Evolutionary conservation across 2,329 filamentous ascomycete genomes (phyloP).

Genomic region (Diaporthe velutina): DNA sequence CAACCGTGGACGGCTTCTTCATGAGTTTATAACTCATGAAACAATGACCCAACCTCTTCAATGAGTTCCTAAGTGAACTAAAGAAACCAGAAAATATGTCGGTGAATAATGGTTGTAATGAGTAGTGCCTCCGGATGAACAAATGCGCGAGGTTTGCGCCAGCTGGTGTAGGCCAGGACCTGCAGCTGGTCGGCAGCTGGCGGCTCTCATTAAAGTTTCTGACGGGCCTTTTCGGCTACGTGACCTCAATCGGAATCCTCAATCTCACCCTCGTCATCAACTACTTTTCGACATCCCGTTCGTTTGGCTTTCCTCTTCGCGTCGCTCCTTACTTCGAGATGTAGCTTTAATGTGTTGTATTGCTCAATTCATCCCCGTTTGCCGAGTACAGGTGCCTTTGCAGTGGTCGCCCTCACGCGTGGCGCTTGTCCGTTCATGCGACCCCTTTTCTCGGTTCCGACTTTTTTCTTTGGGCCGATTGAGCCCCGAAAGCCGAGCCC

Average conservation of each 20-base stretch:
- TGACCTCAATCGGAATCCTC: slow-evolving; percentile 22
- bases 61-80: background rate
- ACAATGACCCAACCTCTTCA: too few species aligned
- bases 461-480: slow-evolving; percentile 15
- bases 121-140: too few species aligned
- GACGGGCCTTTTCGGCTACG: slow-evolving; percentile 26
- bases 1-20: too few species aligned
- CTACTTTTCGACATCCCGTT: slow-evolving; percentile 1
- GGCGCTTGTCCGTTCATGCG: slow-evolving; percentile 28
- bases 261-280: slow-evolving; percentile 17
- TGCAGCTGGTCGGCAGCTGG: background rate
- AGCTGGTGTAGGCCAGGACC: accelerated
- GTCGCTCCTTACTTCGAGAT: slow-evolving; percentile 23
- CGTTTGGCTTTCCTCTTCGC: slow-evolving; percentile 9
- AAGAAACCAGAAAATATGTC: background rate
- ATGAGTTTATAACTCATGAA: too few species aligned
- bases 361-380: background rate
- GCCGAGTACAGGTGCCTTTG: background rate
- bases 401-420: background rate
- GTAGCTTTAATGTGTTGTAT: slow-evolving; percentile 16
- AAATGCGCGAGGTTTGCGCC: background rate
- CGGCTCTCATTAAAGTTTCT: background rate
- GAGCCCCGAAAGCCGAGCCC: slow-evolving; percentile 24
- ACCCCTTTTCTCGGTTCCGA: slow-evolving; percentile 32
- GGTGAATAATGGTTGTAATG: background rate